Evolutionary conservation across 108 stramenopile genomes (phyloP), one percentile per base, ranked within the genome.

Genomic region (Pseudonitzschia multiseries): DNA sequence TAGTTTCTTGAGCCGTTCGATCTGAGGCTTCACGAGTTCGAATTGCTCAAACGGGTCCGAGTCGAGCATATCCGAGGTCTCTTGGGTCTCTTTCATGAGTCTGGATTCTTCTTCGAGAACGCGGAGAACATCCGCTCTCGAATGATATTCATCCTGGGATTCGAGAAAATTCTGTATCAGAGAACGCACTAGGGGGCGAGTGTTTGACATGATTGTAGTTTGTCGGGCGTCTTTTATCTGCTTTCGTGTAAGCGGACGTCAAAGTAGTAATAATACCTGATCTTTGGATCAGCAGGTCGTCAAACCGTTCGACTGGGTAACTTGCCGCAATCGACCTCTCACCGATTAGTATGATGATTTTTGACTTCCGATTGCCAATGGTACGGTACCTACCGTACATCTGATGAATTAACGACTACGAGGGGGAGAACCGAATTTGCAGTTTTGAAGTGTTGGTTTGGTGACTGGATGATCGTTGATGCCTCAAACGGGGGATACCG

Each of bases 21-120:
- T 73, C 73, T 77, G 53, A 29, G 62, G 22, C 53, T 51, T 40
- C 13, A 81, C 68, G 48, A 69, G 43, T 36, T 69, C 74, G 27
- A 80, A 74, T 27, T 82, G 33, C 43, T 83, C 81, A 42, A 87
- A 83, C 9, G 89, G 86, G 78, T 93, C 92, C 24, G 57, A 59
- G 33, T 78, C 75, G 4, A 93, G 57, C 31, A 78, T 67, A 44
- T 87, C 83, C 13, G 42, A 69, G 14, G 86, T 50, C 18, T 62
- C 44, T 68, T 90, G 73, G 6, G 79, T 75, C 69, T 93, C 89
- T 31, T 79, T 70, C 54, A 88, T 53, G 54, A 93, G 64, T 24
- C 51, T 36, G 9, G 92, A 80, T 70, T 87, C 86, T 65, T 87
- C 84, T 48, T 84, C 78, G 51, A 92, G 72, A 1, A 81, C 63